phyloP scores from a whole-genome alignment of 345 rosid genomes.

The Eucalyptus leucophloia region DNA sequence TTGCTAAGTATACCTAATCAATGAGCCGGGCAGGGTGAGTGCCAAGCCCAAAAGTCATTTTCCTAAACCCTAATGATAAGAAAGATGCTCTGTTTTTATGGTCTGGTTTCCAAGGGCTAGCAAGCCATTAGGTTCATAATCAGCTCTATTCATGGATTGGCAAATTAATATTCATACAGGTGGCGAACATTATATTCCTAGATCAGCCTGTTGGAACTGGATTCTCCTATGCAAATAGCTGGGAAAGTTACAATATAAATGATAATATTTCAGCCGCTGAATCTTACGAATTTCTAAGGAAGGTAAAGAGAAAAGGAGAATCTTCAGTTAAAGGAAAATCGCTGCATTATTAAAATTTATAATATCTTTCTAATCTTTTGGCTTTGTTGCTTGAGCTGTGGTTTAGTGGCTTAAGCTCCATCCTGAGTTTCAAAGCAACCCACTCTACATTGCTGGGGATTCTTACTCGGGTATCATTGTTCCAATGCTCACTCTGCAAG shows the following conservation, averaged over 20 bases:
- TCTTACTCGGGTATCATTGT: slow-evolving; percentile 13
- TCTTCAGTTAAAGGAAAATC: background rate
- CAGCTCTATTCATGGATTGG: background rate
- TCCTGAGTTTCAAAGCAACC: slow-evolving; percentile 2
- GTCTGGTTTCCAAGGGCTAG: background rate
- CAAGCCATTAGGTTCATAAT: background rate
- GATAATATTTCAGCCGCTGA: background rate
- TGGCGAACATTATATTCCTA: slow-evolving; percentile 15
- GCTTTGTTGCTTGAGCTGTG: background rate
- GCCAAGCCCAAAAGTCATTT: background rate
- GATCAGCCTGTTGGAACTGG: slow-evolving; percentile 25
- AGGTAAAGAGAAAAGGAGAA: background rate
- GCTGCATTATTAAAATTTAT: background rate
- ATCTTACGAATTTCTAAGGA: slow-evolving; percentile 4
- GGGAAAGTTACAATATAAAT: background rate
- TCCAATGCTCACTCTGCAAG: slow-evolving; percentile 1
- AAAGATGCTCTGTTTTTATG: too few relatives aligned
- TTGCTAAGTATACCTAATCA: background rate
- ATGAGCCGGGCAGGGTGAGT: background rate
- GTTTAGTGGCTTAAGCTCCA: slow-evolving; percentile 20
- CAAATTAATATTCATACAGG: background rate
- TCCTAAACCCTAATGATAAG: background rate
- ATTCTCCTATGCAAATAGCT: slow-evolving; percentile 17
- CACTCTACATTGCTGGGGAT: slow-evolving; percentile 17
- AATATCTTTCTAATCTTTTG: background rate